Evolutionary conservation across 352 stramenopile genomes (phyloP).

Genomic region (Pythium phragmiticola): DNA sequence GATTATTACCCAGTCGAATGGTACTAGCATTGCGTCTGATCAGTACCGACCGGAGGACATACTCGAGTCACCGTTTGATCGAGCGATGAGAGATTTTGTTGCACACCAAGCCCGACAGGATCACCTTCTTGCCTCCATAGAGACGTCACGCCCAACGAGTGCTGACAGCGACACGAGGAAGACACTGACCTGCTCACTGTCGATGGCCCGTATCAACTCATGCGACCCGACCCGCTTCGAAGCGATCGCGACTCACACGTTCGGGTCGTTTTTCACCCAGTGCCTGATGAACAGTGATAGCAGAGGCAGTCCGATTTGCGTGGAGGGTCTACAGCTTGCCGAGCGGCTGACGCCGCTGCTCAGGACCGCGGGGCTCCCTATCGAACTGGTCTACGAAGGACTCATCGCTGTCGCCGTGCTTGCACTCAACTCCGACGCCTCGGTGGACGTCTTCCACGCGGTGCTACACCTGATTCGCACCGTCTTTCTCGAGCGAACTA

Average conservation of each 20-base stretch:
- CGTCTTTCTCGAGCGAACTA: slow-evolving; percentile 29
- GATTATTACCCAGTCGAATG: no score
- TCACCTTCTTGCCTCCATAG: slow-evolving; percentile 23
- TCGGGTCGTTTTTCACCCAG: slow-evolving; percentile 52
- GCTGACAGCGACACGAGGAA: background rate
- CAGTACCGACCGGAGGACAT: background rate
- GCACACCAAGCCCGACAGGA: slow-evolving; percentile 3
- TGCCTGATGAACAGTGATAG: slow-evolving; percentile 26
- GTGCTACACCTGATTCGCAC: slow-evolving; percentile 43
- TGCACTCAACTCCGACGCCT: slow-evolving; percentile 15
- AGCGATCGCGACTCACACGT: slow-evolving; percentile 43
- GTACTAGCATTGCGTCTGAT: no score
- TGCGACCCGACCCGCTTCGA: slow-evolving; percentile 15
- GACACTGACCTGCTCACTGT: background rate
- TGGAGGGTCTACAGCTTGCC: slow-evolving; percentile 27
- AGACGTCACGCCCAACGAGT: background rate
- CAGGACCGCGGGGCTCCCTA: slow-evolving; percentile 17
- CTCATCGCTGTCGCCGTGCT: slow-evolving; percentile 37
- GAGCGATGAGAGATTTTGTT: slow-evolving; percentile 19
- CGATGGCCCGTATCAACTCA: slow-evolving; percentile 3
- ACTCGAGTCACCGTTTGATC: slow-evolving; percentile 27
- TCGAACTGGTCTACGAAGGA: slow-evolving; percentile 41
- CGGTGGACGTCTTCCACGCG: slow-evolving; percentile 31
- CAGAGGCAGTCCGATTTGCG: background rate
- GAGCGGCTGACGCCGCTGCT: slow-evolving; percentile 36